Evolutionary conservation across 176 grass and related monocot species (phyloP).

Genomic region (Zoysia japonica): DNA sequence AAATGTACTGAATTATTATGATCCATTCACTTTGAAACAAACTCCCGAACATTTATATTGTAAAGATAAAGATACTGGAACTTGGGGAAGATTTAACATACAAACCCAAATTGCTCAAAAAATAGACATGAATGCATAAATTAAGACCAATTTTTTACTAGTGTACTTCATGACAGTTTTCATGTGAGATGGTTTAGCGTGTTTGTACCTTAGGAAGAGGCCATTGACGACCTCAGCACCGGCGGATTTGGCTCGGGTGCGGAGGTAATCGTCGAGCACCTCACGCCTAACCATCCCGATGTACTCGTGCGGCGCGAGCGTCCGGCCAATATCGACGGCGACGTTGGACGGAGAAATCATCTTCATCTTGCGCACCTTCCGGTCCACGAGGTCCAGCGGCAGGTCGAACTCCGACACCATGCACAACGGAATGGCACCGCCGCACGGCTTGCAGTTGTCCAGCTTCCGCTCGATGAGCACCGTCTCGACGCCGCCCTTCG

Average conservation of each 20-base stretch:
- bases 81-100: background rate
- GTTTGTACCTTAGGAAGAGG: slow-evolving; percentile 66
- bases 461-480: slow-evolving; percentile 94
- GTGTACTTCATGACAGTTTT: background rate
- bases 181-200: background rate
- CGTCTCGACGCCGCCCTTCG: slow-evolving; percentile 94
- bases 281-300: slow-evolving; percentile 97
- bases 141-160: background rate
- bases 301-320: slow-evolving; percentile 80
- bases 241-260: slow-evolving; percentile 57
- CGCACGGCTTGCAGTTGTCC: slow-evolving; percentile 99
- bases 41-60: too few relatives aligned
- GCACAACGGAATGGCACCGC: slow-evolving; percentile 94
- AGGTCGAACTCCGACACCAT: slow-evolving; percentile 97
- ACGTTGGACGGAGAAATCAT: slow-evolving; percentile 99
- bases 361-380: slow-evolving; percentile 95
- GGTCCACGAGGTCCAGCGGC: slow-evolving; percentile 86
- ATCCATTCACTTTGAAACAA: too few relatives aligned
- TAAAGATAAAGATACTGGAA: too few relatives aligned
- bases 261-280: slow-evolving; percentile 90
- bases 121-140: background rate
- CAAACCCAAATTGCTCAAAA: background rate
- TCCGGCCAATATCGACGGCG: slow-evolving; percentile 91
- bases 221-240: slow-evolving; percentile 85
- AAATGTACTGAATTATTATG: too few relatives aligned